A percentile compares a stretch with the other conserved stretches of the same genome.
phyloP scores from a whole-genome alignment of 495 filamentous ascomycete species.

The Xylona heveae region DNA sequence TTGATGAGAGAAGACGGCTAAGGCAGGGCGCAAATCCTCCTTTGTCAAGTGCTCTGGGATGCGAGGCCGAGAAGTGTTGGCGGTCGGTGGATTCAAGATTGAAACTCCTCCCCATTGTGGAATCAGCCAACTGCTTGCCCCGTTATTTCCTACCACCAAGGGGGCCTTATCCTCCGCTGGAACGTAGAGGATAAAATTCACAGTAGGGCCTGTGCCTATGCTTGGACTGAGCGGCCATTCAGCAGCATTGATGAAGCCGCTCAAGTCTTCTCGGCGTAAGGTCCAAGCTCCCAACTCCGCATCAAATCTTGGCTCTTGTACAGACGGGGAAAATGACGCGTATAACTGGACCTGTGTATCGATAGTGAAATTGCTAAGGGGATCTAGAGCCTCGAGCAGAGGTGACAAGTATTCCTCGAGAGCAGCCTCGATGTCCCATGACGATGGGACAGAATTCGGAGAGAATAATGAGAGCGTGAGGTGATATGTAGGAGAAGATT shows the following conservation, averaged over 20 bases:
- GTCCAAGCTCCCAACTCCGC: conserved; percentile 32
- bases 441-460: conserved; percentile 49
- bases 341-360: conserved; percentile 94
- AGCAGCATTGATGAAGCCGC: conserved; percentile 88
- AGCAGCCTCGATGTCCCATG: conserved; percentile 78
- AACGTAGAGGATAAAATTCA: conserved; percentile 89
- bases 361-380: conserved; percentile 88
- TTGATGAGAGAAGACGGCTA: conserved; percentile 82
- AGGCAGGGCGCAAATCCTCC: conserved; percentile 48
- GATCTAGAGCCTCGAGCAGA: conserved; percentile 50
- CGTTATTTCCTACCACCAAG: conserved; percentile 41
- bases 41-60: conserved; percentile 25
- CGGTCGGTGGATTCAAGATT: conserved; percentile 40
- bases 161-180: conserved; percentile 36
- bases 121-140: conserved; percentile 78
- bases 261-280: conserved; percentile 68
- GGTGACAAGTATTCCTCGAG: conserved; percentile 66
- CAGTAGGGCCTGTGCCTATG: conserved; percentile 76
- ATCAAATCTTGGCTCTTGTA: conserved; percentile 34
- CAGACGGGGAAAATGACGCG: conserved; percentile 55
- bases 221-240: conserved; percentile 94
- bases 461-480: conserved; percentile 91
- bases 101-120: conserved; percentile 94
- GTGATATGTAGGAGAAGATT: conserved; percentile 87
- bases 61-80: conserved; percentile 10